Percentiles rank a stretch among this genome's conserved stretches.
phyloP scores from a whole-genome alignment of 164 flowering plant genomes.

The Macadamia tetraphylla region DNA sequence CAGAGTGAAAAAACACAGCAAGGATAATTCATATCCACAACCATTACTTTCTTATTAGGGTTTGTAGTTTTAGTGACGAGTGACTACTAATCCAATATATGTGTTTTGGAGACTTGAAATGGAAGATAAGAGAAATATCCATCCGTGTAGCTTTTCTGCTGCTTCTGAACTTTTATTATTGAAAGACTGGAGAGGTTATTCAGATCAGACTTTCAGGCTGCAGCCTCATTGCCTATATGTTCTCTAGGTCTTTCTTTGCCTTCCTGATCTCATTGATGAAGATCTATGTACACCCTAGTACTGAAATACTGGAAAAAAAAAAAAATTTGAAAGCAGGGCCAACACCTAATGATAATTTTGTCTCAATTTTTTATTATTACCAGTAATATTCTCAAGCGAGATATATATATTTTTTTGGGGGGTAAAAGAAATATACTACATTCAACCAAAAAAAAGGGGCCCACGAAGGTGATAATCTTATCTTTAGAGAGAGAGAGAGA shows the following conservation, averaged over 20 bases:
- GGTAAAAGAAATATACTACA: constrained; percentile 13
- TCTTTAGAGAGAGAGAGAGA: constrained; percentile 15
- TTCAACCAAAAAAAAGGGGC: background rate
- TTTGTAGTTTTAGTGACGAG: background rate
- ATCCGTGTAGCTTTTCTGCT: too few species aligned
- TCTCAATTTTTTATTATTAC: constrained; percentile 17
- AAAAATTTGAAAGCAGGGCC: background rate
- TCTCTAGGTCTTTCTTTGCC: constrained; percentile 29
- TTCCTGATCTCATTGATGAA: constrained; percentile 20
- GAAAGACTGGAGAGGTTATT: background rate
- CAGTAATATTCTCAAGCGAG: constrained; percentile 13
- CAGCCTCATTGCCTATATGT: constrained; percentile 21
- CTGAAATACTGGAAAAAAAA: constrained; percentile 1
- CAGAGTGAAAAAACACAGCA: constrained; percentile 20
- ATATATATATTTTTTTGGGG: background rate
- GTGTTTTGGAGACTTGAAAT: background rate
- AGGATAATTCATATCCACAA: constrained; percentile 10
- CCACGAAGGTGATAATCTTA: constrained; percentile 13
- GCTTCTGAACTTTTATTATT: background rate
- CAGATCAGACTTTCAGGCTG: constrained; percentile 6
- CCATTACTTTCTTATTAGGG: constrained; percentile 1
- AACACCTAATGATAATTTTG: constrained; percentile 20
- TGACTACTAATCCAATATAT: background rate
- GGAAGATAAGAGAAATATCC: background rate
- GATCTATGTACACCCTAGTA: constrained; percentile 20